Base-by-base conservation (phyloP, 2,329 filamentous ascomycete genomes). In the Calonectria hawksworthii region DNA sequence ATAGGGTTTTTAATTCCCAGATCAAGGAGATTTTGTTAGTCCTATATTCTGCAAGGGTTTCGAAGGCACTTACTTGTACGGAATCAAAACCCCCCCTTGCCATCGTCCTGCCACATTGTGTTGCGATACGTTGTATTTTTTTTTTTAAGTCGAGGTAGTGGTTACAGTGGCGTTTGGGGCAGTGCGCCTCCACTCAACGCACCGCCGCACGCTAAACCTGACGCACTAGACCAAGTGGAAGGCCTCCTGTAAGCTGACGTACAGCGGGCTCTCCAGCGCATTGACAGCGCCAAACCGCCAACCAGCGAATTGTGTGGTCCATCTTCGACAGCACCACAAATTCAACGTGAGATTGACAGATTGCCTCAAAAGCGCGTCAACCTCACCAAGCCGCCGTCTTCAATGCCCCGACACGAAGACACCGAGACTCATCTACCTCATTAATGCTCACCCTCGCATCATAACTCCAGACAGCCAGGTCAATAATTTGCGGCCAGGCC, bases 291-390 rank as follows among this genome's bases (percentile, higher is more conserved):
- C 50, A 63, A 44, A 52, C 41, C 44, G 56, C 50, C 54, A 30
- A 70, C 59, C 26, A 38, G 50, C 67, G 68, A 76, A 76, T 79
- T 68, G 76, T 74, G 74, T 69, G 68, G 78, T 69, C 59, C 73
- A 70, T 77, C 73, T 54, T 6, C 65, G 56, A 66, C 70, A n/a
- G 36, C 65, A 70, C 74, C 70, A 36, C 72, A 72, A 47, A 61
- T 73, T 28, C 65, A 63, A 36, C 9, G 32, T 65, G 47, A 77
- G 73, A 76, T 76, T 74, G 74, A 79, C 77, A 74, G 70, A 70
- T 74, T 72, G 54, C 72, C 71, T 78, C 63, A 70, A 47, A 47
- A n/a, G 54, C 64, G 21, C 30, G 52, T 56, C 74, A 50, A 72
- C 21, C n/a, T 21, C 14, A 32, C 34, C 54, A 44, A 68, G 28